Percentiles rank a stretch among this genome's conserved stretches.
These are phyloP conservation scores for Strobilomyces confusus DNA, from an alignment of 768 basidiomycete genomes.

Conservation along the genomic window DNA sequence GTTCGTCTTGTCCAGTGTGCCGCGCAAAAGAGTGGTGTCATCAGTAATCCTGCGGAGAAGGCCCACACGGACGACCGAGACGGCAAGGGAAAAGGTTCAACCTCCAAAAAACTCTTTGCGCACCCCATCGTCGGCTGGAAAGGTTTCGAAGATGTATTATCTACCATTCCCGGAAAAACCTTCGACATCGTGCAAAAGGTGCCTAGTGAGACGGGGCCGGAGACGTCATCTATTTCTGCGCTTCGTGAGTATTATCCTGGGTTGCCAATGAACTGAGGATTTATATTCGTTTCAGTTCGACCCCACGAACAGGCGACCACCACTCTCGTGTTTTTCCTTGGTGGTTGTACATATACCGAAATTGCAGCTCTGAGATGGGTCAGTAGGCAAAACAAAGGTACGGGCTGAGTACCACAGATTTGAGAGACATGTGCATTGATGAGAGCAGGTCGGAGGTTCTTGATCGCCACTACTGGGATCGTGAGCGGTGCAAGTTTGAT, in stretches of 20 bases:
- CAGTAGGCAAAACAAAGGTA: slow-evolving; percentile 77
- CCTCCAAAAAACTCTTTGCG: slow-evolving; percentile 63
- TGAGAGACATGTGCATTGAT: slow-evolving; percentile 8
- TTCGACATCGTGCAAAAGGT: slow-evolving; percentile 68
- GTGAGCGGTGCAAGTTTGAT: slow-evolving; percentile 74
- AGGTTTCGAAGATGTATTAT: slow-evolving; percentile 90
- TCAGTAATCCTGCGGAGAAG: slow-evolving; percentile 72
- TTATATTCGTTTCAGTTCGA: slow-evolving; percentile 33
- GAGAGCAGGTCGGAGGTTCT: slow-evolving; percentile 69
- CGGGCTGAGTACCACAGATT: slow-evolving; percentile 7
- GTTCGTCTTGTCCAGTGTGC: slow-evolving; percentile 90
- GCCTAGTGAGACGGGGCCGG: slow-evolving; percentile 25
- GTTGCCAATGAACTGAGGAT: background rate
- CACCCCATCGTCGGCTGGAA: slow-evolving; percentile 97
- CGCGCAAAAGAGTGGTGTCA: slow-evolving; percentile 85
- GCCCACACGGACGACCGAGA: slow-evolving; percentile 37
- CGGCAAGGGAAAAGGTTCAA: slow-evolving; percentile 35
- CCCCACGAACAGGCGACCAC: slow-evolving; percentile 64
- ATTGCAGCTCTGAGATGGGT: slow-evolving; percentile 95
- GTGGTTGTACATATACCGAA: slow-evolving; percentile 96
- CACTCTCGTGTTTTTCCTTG: slow-evolving; percentile 93
- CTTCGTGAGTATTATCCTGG: slow-evolving; percentile 31
- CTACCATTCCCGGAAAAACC: slow-evolving; percentile 77
- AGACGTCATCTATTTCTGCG: slow-evolving; percentile 28
- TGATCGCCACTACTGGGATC: slow-evolving; percentile 91